Evolutionary conservation across 495 filamentous ascomycete species (phyloP).

Genomic region (Penicillium egyptiacum): DNA sequence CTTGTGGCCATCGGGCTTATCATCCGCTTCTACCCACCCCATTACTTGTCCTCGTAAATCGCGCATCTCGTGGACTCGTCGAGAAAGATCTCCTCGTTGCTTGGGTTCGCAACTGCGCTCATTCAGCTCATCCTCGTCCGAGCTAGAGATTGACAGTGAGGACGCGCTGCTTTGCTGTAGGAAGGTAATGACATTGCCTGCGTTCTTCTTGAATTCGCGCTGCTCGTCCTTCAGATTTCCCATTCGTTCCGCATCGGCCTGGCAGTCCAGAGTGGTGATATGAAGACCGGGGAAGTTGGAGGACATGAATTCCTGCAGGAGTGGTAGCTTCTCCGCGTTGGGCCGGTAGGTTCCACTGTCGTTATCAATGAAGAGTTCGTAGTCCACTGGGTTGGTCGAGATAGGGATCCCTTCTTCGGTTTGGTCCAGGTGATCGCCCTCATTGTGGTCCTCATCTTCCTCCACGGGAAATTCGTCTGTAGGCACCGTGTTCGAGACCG

Average conservation of each 20-base stretch:
- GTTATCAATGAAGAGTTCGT: conserved; percentile 92
- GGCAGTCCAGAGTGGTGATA: conserved; percentile 67
- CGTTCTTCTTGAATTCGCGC: conserved; percentile 59
- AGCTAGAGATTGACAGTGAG: conserved; percentile 62
- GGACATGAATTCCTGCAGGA: conserved; percentile 66
- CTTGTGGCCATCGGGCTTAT: conserved; percentile 23
- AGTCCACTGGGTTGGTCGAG: conserved; percentile 62
- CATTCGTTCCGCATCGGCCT: conserved; percentile 63
- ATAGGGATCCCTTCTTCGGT: conserved; percentile 20
- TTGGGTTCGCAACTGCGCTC: conserved; percentile 45
- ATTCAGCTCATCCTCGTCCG: conserved; percentile 72
- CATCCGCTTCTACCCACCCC: conserved; percentile 41
- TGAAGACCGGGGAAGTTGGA: conserved; percentile 71
- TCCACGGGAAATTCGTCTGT: conserved; percentile 39
- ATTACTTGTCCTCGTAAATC: conserved; percentile 45
- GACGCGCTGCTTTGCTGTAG: conserved; percentile 61
- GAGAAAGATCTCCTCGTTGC: conserved; percentile 32
- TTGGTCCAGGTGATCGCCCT: conserved; percentile 30
- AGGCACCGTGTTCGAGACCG: conserved; percentile 8
- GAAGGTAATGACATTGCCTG: conserved; percentile 61
- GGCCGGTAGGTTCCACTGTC: conserved; percentile 92
- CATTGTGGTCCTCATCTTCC: conserved; percentile 45
- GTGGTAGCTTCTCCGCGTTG: conserved; percentile 67
- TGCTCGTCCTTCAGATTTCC: conserved; percentile 61
- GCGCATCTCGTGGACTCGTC: conserved; percentile 41